phyloP scores from a whole-genome alignment of 2,329 filamentous ascomycete genomes.

The Claviceps fusiformis region DNA sequence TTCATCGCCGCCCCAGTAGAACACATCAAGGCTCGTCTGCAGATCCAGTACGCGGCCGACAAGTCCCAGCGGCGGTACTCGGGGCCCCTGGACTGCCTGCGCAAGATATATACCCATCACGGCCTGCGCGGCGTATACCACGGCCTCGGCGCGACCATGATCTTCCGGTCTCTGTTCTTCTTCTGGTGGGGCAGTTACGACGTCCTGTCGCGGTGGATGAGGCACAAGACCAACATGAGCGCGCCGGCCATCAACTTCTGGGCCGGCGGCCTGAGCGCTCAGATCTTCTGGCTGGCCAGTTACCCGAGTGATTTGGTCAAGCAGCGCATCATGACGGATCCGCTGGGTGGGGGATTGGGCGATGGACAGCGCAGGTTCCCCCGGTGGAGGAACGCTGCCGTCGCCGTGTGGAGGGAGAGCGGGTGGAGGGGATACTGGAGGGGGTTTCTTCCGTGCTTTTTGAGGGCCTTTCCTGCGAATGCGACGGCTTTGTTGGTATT shows the following conservation, averaged over 20 bases:
- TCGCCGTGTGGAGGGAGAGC: slow-evolving; percentile 58
- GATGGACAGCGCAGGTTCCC: slow-evolving; percentile 57
- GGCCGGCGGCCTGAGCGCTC: slow-evolving; percentile 85
- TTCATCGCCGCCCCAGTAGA: slow-evolving; percentile 91
- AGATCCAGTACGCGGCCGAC: slow-evolving; percentile 79
- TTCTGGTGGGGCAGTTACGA: slow-evolving; percentile 98
- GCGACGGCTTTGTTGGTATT: slow-evolving; percentile 87
- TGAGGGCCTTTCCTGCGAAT: slow-evolving; percentile 91
- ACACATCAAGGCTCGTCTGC: slow-evolving; percentile 85
- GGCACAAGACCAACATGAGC: slow-evolving; percentile 53
- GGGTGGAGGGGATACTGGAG: slow-evolving; percentile 80
- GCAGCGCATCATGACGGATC: slow-evolving; percentile 94
- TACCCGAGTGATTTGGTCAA: slow-evolving; percentile 93
- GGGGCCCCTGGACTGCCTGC: slow-evolving; percentile 73
- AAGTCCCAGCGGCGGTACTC: slow-evolving; percentile 69
- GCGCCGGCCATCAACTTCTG: slow-evolving; percentile 86
- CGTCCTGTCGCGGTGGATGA: slow-evolving; percentile 56
- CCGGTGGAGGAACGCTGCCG: slow-evolving; percentile 69
- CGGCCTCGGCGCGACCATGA: slow-evolving; percentile 67
- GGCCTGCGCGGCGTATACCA: slow-evolving; percentile 74
- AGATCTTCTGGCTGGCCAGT: slow-evolving; percentile 86
- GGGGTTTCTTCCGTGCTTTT: slow-evolving; percentile 85
- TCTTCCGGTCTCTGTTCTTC: slow-evolving; percentile 92
- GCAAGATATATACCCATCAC: slow-evolving; percentile 56
- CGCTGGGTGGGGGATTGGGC: slow-evolving; percentile 55